Evolutionary conservation across 768 basidiomycete species (phyloP), one percentile per base, ranked within the genome.

Genomic region (Hydnum rufescens): DNA sequence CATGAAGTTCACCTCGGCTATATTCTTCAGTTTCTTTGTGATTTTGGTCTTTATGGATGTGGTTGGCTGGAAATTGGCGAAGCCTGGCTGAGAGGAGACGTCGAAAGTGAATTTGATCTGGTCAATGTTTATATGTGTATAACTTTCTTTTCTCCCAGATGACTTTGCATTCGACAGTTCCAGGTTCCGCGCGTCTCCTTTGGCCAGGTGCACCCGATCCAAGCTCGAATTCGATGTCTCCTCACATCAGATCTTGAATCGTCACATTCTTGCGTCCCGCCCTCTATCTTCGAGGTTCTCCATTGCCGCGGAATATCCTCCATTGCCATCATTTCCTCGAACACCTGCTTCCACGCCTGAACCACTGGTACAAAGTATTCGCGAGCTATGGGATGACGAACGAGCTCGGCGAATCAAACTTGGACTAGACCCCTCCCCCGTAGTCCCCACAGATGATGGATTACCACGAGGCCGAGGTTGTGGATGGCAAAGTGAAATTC

Each of bases 331-430:
- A n/a, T n/a, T n/a, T n/a, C 44, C 44, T 25, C 13, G 44, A 28
- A 13, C 26, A 67, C 39, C 58, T 72, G 16, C 62, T 77, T 47
- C 44, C 16, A 13, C 44, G 52, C 57, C 71, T 6, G 84, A 85
- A 58, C 86, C 84, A 42, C 72, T 93, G 26, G 82, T 99, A 4
- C 70, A 79, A 39, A 80, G 87, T 60, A 83, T 97, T 44, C 78
- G 85, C 56, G 93, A 96, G 65, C 70, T 97, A 2, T 99, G 93
- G 93, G 86, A 92, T 49, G 90, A 96, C 59, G 93, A 99, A 66
- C 76, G 83, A n/a, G 70, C 71, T 6, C 75, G 89, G 5, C 72
- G 92, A 19, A 63, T 65, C 25, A 70, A 70, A 3, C 74, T 71
- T 31, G 88, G 88, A 1, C 70, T 90, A 31, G 61, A 74, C 54